Conservation (phyloP, 2,329 filamentous ascomycete genomes). For the Tolypocladium capitatum region DNA sequence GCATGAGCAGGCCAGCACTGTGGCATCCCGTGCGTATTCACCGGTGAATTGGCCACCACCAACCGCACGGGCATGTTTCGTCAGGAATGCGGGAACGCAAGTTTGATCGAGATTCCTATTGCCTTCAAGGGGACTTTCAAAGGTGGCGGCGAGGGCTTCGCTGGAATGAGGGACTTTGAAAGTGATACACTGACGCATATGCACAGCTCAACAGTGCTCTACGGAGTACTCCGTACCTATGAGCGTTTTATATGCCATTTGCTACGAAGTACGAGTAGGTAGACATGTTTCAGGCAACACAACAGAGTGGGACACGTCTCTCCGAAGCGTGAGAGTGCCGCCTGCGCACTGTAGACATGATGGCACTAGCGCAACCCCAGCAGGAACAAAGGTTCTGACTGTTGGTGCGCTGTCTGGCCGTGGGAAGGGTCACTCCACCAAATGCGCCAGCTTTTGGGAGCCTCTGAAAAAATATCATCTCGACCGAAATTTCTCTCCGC, state of each 20-base stretch:
- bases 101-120: neutral
- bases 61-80: neutral
- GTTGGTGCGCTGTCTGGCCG: neutral
- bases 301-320: neutral
- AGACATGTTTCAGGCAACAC: too few species aligned
- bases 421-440: constrained; percentile 8
- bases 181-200: neutral
- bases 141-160: neutral
- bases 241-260: too few species aligned
- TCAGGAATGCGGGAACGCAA: neutral
- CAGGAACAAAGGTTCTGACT: neutral
- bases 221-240: too few species aligned
- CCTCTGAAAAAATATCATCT: constrained; percentile 19
- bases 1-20: neutral
- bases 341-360: neutral
- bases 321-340: neutral
- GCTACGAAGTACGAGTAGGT: too few species aligned
- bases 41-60: neutral
- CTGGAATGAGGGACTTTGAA: neutral
- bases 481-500: constrained; percentile 25
- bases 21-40: neutral
- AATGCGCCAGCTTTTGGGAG: constrained; percentile 3
- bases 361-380: neutral
- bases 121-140: neutral
- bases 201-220: too few species aligned